Percentiles rank a stretch among this genome's conserved stretches.
Conservation (phyloP, 2,329 filamentous ascomycete species). For the Botrytis deweyae region DNA sequence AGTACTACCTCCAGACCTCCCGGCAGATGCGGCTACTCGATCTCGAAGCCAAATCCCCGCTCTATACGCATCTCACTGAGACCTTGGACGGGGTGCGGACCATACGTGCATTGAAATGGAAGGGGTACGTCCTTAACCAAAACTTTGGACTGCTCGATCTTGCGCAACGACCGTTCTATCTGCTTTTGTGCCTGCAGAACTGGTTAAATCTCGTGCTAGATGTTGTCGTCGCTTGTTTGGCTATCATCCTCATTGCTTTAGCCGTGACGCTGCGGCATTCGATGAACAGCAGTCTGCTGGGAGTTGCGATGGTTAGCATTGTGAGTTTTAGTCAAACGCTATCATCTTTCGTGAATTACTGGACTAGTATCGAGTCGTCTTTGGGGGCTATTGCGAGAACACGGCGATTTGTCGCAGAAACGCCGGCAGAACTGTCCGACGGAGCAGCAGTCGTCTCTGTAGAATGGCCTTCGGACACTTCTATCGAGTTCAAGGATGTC, state of each 20-base stretch:
- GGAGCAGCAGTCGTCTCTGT: too few relatives aligned
- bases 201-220: background rate
- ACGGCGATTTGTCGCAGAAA: too few relatives aligned
- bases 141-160: background rate
- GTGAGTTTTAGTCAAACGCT: background rate
- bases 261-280: background rate
- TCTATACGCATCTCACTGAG: background rate
- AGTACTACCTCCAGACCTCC: background rate
- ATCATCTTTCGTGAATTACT: background rate
- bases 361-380: background rate
- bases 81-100: background rate
- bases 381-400: background rate
- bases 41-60: background rate
- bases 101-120: background rate
- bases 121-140: background rate
- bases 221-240: background rate
- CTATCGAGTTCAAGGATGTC: too few relatives aligned
- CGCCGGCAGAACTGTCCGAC: too few relatives aligned
- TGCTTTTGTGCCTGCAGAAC: background rate
- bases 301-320: background rate
- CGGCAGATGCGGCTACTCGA: background rate
- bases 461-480: too few relatives aligned
- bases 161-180: background rate
- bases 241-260: background rate
- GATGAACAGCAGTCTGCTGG: background rate